Percentiles rank a stretch among this genome's conserved stretches.
These are phyloP conservation scores for Amanita jacksonii DNA, from an alignment of 768 basidiomycete genomes.

Conservation along the genomic window DNA sequence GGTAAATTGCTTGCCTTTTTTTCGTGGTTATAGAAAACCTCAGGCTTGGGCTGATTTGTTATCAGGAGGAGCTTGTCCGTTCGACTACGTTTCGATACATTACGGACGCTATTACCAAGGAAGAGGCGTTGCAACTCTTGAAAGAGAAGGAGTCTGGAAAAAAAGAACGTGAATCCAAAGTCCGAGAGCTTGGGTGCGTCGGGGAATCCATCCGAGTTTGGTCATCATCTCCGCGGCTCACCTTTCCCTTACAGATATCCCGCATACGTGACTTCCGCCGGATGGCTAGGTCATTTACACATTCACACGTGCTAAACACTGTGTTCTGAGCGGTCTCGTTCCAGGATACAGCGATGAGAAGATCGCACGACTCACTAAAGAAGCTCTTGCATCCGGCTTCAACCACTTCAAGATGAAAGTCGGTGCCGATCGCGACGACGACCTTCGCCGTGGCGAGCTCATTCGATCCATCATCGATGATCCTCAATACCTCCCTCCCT, in stretches of 20 bases:
- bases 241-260: slow-evolving; percentile 55
- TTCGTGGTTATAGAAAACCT: neutral
- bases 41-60: too few species aligned
- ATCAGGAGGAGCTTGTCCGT: slow-evolving; percentile 67
- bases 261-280: slow-evolving; percentile 88
- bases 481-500: slow-evolving; percentile 67
- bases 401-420: slow-evolving; percentile 99
- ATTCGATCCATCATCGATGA: slow-evolving; percentile 96
- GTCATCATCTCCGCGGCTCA: neutral
- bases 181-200: slow-evolving; percentile 52
- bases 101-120: slow-evolving; percentile 85
- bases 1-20: slow-evolving; percentile 17
- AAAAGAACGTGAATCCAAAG: slow-evolving; percentile 67
- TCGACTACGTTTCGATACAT: slow-evolving; percentile 83
- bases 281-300: slow-evolving; percentile 68
- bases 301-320: neutral
- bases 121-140: slow-evolving; percentile 80
- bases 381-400: slow-evolving; percentile 81
- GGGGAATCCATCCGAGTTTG: too few species aligned
- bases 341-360: slow-evolving; percentile 89
- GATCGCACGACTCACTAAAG: slow-evolving; percentile 74
- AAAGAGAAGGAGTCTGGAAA: slow-evolving; percentile 70
- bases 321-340: neutral
- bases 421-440: slow-evolving; percentile 72
- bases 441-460: slow-evolving; percentile 78